Evolutionary conservation across 73 alveolate species (phyloP), one percentile per base, ranked within the genome.

Genomic region (Stentor roeselii): DNA sequence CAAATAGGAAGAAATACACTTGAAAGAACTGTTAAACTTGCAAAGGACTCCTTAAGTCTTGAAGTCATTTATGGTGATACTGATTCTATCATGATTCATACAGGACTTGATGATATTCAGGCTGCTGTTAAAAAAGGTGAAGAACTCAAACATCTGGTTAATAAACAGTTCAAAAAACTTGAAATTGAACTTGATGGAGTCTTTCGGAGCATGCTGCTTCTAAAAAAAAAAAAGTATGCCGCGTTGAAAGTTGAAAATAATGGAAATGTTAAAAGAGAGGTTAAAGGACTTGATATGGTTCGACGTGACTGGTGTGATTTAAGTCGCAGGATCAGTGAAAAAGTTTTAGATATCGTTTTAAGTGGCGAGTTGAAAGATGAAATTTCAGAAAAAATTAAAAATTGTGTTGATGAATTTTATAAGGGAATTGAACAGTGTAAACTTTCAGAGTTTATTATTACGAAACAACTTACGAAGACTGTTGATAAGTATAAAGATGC

Each of bases 191-290:
- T 97, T 50, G 99, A 98, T 89, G 99, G 99, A 15, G 93, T 96
- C n/a, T 96, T 96, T 89, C 89, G 93, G 39, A 85, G 96, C 67
- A 87, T 98, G 78, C 93, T 98, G 78, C 85, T 92, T n/a, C 93
- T 98, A 59, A 97, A 96, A 92, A 98, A 98, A 90, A 98, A 98
- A 89, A 98, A 98, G 84, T 98, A 98, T 93, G 99, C 99, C 37
- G 98, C 99, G n/a, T 82, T 96, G 61, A 96, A 93, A 87, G 89
- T 87, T 60, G 95, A 89, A 15, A 88, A 82, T 77, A 86, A 85
- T 38, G 89, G 85, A 32, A 86, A 86, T 80, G 86, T 80, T n/a
- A 83, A 59, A 42, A 80, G 87, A 42, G 96, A 91, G 85, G 82
- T 86, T 42, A 87, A 88, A 91, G 99, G 99, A 58, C 97, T 98